phyloP scores from a whole-genome alignment of 2,329 filamentous ascomycete genomes.

The Penicillium sp. region DNA sequence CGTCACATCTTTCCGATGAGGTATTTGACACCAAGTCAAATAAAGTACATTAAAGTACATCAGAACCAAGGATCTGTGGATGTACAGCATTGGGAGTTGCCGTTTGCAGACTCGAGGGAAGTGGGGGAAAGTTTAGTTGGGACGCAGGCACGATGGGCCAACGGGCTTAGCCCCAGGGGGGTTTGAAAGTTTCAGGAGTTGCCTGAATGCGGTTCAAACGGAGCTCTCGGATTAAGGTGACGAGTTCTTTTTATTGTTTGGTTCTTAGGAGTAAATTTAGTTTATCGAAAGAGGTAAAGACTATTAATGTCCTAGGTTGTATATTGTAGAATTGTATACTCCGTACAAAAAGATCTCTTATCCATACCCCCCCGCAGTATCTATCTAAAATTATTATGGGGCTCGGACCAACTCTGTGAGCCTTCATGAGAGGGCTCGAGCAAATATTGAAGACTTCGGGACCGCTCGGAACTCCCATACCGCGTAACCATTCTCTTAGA shows the following conservation, averaged over 20 bases:
- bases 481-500: constrained; percentile 18
- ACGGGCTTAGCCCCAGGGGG: constrained; percentile 5
- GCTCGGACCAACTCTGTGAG: constrained; percentile 3
- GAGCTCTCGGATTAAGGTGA: constrained; percentile 7
- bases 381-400: constrained; percentile 5
- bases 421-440: constrained; percentile 7
- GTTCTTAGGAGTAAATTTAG: not conserved
- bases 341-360: not conserved
- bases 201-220: constrained; percentile 10
- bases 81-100: constrained; percentile 5
- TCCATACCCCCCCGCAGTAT: not conserved
- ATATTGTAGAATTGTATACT: not conserved
- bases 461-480: constrained; percentile 25
- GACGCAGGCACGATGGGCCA: constrained; percentile 8
- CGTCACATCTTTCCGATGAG: constrained; percentile 9
- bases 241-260: not conserved
- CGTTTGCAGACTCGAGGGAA: constrained; percentile 10
- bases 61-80: constrained; percentile 15
- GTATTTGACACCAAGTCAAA: not conserved
- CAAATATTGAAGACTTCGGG: constrained; percentile 4
- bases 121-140: constrained; percentile 4
- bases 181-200: constrained; percentile 2
- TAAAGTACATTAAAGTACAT: constrained; percentile 12
- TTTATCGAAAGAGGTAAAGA: not conserved
- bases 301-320: not conserved